Conservation (phyloP, 2,329 filamentous ascomycete genomes). For the Biscogniauxia mediterranea region DNA sequence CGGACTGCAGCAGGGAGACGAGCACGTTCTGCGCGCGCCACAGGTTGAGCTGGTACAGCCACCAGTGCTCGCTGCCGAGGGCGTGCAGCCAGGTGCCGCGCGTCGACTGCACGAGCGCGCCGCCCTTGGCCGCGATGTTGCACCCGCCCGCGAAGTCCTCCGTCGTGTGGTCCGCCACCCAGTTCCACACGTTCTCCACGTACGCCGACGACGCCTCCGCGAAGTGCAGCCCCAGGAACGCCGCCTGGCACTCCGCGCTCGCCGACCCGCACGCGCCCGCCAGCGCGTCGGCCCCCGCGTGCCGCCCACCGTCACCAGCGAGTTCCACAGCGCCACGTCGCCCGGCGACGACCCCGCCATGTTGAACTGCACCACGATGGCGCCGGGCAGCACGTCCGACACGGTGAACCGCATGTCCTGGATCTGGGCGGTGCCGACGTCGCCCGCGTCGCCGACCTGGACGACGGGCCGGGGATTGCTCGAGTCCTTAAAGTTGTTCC, state of each 20-base stretch:
- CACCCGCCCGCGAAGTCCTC: conserved; percentile 47
- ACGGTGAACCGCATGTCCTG: conserved; percentile 65
- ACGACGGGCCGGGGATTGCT: conserved; percentile 56
- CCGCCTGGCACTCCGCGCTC: conserved; percentile 41
- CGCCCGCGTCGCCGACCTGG: conserved; percentile 55
- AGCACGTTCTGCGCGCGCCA: conserved; percentile 48
- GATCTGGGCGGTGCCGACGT: conserved; percentile 60
- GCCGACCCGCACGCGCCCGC: conserved; percentile 30
- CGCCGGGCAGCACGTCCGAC: conserved; percentile 56
- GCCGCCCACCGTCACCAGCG: conserved; percentile 37
- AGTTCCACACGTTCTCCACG: conserved; percentile 54
- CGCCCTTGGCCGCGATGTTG: conserved; percentile 49
- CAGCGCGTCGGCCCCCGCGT: conserved; percentile 32
- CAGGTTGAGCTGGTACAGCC: conserved; percentile 58
- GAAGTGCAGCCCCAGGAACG: conserved; percentile 48
- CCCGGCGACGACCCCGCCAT: conserved; percentile 35
- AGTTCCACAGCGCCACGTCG: conserved; percentile 36
- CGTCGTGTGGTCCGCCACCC: conserved; percentile 50
- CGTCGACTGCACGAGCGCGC: conserved; percentile 44
- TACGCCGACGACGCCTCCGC: conserved; percentile 46
- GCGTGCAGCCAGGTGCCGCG: conserved; percentile 51
- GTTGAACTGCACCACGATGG: conserved; percentile 54
- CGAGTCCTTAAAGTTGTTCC: conserved; percentile 48
- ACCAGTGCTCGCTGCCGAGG: conserved; percentile 54
- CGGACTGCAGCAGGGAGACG: conserved; percentile 50